Conservation (phyloP, 108 stramenopile genomes). For the Discostella stelligeroides region DNA sequence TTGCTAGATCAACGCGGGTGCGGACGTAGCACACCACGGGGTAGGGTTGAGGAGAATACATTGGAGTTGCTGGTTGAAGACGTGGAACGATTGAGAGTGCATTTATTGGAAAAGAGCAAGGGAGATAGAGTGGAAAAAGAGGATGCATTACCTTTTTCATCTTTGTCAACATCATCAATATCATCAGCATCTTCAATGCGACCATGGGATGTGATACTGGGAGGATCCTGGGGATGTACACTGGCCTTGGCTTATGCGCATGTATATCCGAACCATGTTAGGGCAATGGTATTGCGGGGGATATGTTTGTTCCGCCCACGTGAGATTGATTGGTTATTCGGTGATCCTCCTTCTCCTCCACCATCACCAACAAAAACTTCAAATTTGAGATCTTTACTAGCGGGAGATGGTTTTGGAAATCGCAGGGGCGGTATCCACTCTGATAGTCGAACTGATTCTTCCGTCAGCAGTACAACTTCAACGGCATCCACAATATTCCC, state of each 20-base stretch:
- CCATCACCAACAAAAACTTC: constrained; percentile 13
- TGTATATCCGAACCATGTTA: constrained; percentile 55
- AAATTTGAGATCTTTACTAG: constrained; percentile 30
- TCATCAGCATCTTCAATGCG: too few species aligned
- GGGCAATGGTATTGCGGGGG: constrained; percentile 77
- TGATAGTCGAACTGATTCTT: not conserved
- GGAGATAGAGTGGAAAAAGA: not conserved
- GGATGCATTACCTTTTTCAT: too few species aligned
- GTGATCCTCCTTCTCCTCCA: constrained; percentile 28
- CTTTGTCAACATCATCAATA: too few species aligned
- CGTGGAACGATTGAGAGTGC: constrained; percentile 66
- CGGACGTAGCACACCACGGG: constrained; percentile 60
- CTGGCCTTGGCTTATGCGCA: constrained; percentile 86
- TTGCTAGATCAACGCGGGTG: constrained; percentile 89
- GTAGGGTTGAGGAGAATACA: constrained; percentile 52
- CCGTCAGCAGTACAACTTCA: not conserved
- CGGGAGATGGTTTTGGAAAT: not conserved
- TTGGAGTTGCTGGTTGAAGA: constrained; percentile 68
- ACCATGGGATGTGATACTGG: constrained; percentile 81
- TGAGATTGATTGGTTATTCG: constrained; percentile 87
- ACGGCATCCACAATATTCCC: constrained; percentile 27
- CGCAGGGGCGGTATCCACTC: too few species aligned
- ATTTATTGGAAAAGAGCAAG: constrained; percentile 35
- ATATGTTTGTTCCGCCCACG: constrained; percentile 69
- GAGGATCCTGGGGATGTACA: constrained; percentile 91